A percentile compares a stretch with the other conserved stretches of the same genome.
phyloP scores from a whole-genome alignment of 306 rosid species.

The barrel medic (Medicago truncatula) region MtrunA17r5.0-ANR NC_053046.1:1768001-1768500 shows the following conservation, averaged over 20 bases:
- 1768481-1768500: too few species aligned
- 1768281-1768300: neutral
- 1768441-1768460: too few species aligned
- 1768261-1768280: neutral
- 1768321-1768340: slow-evolving; percentile 20
- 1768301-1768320: neutral
- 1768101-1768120: slow-evolving; percentile 40
- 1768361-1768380: slow-evolving; percentile 34
- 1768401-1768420: neutral
- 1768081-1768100: slow-evolving; percentile 44
- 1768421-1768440: too few species aligned
- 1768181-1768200: slow-evolving; percentile 36
- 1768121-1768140: slow-evolving; percentile 52
- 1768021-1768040: slow-evolving; percentile 47
- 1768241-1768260: slow-evolving; percentile 6
- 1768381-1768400: neutral
- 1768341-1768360: slow-evolving; percentile 35
- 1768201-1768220: slow-evolving; percentile 31
- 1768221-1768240: slow-evolving; percentile 41
- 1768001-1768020: slow-evolving; percentile 27
- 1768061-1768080: slow-evolving; percentile 35
- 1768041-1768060: slow-evolving; percentile 54
- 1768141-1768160: slow-evolving; percentile 52
- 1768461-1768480: too few species aligned
- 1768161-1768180: slow-evolving; percentile 55